phyloP scores from a whole-genome alignment of 768 basidiomycete genomes.

The Trametopsis cervina region DNA sequence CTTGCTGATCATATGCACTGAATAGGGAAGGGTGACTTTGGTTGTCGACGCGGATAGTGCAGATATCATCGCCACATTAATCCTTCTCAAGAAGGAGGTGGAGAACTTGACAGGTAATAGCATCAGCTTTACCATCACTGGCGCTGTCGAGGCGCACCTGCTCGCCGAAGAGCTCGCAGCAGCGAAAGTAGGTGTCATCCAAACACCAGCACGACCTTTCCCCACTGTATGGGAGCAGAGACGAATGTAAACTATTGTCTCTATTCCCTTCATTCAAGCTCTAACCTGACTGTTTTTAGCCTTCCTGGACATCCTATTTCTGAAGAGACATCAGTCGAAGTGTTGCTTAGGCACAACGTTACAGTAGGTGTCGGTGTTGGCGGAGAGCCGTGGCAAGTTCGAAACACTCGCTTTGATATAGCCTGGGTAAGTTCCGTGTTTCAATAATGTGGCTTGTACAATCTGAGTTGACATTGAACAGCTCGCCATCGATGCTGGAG shows the following conservation, averaged over 20 bases:
- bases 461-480: neutral
- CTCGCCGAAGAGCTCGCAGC: conserved; percentile 55
- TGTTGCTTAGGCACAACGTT: conserved; percentile 53
- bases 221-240: conserved; percentile 49
- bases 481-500: conserved; percentile 17
- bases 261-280: conserved; percentile 8
- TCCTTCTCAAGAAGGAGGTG: conserved; percentile 51
- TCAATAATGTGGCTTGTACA: neutral
- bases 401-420: conserved; percentile 26
- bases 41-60: conserved; percentile 64
- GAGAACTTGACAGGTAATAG: conserved; percentile 28
- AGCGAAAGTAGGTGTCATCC: conserved; percentile 65
- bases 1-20: neutral
- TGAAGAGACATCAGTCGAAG: conserved; percentile 41
- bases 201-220: conserved; percentile 55
- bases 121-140: conserved; percentile 40
- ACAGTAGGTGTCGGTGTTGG: conserved; percentile 47
- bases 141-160: conserved; percentile 55
- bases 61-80: conserved; percentile 67
- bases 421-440: conserved; percentile 36
- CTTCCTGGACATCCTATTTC: conserved; percentile 67
- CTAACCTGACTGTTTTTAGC: conserved; percentile 28
- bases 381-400: conserved; percentile 22
- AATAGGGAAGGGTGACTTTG: conserved; percentile 51
- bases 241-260: conserved; percentile 37